Evolutionary conservation across 1,284 basidiomycete genomes (phyloP).

Genomic region (Ceratobasidium theobromae): DNA sequence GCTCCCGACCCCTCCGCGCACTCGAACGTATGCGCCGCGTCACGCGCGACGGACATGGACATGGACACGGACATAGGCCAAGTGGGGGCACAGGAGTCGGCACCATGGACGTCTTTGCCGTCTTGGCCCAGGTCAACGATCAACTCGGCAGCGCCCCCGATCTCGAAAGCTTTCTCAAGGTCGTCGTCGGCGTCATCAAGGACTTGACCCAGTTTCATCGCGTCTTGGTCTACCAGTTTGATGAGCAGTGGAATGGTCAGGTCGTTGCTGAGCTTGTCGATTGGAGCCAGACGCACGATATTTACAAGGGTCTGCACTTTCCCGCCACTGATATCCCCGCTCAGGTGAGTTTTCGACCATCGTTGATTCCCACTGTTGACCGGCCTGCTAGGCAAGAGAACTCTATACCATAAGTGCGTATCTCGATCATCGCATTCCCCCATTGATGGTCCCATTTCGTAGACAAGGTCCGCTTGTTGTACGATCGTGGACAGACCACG

Average conservation of each 20-base stretch:
- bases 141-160: slow-evolving; percentile 74
- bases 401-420: slow-evolving; percentile 52
- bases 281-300: slow-evolving; percentile 76
- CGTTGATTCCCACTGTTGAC: neutral
- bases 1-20: slow-evolving; percentile 72
- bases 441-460: neutral
- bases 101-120: slow-evolving; percentile 78
- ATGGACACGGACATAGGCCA: slow-evolving; percentile 38
- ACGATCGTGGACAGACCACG: slow-evolving; percentile 75
- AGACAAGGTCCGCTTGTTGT: slow-evolving; percentile 83
- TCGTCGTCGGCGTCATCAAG: slow-evolving; percentile 78
- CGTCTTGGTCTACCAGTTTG: slow-evolving; percentile 87
- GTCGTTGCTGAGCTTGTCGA: slow-evolving; percentile 81
- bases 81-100: slow-evolving; percentile 49
- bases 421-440: neutral
- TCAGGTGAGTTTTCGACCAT: slow-evolving; percentile 43
- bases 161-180: slow-evolving; percentile 72
- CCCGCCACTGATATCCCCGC: slow-evolving; percentile 57
- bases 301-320: slow-evolving; percentile 77
- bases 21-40: slow-evolving; percentile 67
- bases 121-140: slow-evolving; percentile 83
- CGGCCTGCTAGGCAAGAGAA: slow-evolving; percentile 46
- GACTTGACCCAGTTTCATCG: slow-evolving; percentile 83
- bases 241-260: slow-evolving; percentile 71
- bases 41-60: slow-evolving; percentile 35